Conservation (phyloP, 2,329 filamentous ascomycete genomes). For the Pseudonectria foliicola region DNA sequence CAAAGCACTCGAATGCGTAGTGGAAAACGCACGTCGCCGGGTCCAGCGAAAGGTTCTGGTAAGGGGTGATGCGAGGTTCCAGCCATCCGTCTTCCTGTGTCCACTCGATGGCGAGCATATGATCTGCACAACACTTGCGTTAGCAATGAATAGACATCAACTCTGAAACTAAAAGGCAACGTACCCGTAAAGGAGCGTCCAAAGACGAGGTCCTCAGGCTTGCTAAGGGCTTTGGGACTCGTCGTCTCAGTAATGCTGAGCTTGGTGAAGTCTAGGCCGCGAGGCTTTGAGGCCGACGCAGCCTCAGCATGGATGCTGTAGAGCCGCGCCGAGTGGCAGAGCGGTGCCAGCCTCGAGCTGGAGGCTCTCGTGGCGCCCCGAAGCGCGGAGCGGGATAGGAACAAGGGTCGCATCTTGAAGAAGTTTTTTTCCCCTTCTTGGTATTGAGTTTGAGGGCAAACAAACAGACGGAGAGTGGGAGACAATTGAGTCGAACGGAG, state of each 20-base stretch:
- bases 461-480: neutral
- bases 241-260: constrained; percentile 68
- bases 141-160: constrained; percentile 4
- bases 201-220: constrained; percentile 80
- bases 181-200: constrained; percentile 84
- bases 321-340: constrained; percentile 24
- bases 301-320: constrained; percentile 49
- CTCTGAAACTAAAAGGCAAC: constrained; percentile 4
- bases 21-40: constrained; percentile 96
- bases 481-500: too few species aligned
- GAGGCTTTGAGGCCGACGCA: constrained; percentile 45
- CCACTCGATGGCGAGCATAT: constrained; percentile 97
- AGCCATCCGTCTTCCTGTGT: constrained; percentile 78
- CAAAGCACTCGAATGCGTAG: constrained; percentile 97
- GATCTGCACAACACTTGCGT: constrained; percentile 51
- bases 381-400: constrained; percentile 26
- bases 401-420: constrained; percentile 24
- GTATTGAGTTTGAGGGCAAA: neutral
- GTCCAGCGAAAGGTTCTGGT: constrained; percentile 95
- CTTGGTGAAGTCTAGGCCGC: constrained; percentile 69
- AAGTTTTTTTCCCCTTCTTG: constrained; percentile 3
- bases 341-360: constrained; percentile 31
- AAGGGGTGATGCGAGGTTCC: constrained; percentile 75
- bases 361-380: constrained; percentile 27
- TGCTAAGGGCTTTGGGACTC: constrained; percentile 65